A percentile compares a stretch with the other conserved stretches of the same genome.
Evolutionary conservation across 352 stramenopile species (phyloP).

Genomic region (Phytopythium cucurbitacearum): DNA sequence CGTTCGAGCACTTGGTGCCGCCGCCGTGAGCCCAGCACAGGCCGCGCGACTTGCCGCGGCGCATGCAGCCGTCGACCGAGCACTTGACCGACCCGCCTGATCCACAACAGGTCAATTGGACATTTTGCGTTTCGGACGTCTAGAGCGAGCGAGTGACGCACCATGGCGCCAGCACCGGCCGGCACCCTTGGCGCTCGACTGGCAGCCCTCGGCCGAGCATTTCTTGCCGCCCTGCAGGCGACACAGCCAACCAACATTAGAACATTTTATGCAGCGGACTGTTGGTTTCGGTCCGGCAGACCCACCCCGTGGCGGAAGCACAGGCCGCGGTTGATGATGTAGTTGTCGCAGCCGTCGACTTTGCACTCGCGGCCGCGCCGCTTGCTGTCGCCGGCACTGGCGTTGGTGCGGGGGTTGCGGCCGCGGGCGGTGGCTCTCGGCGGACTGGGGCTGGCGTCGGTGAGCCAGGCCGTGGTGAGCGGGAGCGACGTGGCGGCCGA

Average conservation of each 20-base stretch:
- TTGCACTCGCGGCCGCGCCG: conserved; percentile 25
- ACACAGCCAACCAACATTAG: background rate
- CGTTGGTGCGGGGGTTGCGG: no score
- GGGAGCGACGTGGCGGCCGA: no score
- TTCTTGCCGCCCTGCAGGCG: conserved; percentile 26
- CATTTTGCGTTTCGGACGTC: no score
- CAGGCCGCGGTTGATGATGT: conserved; percentile 43
- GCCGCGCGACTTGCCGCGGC: conserved; percentile 30
- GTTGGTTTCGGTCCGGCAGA: background rate
- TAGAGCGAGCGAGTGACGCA: background rate
- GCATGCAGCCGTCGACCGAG: conserved; percentile 20
- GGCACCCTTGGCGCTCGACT: conserved; percentile 21
- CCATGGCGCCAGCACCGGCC: conserved; percentile 23
- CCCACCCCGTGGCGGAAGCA: conserved; percentile 43
- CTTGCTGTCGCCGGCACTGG: conserved; percentile 16
- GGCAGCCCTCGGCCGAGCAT: conserved; percentile 23
- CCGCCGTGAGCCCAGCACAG: conserved; percentile 33
- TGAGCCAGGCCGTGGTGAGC: no score
- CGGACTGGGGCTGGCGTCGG: no score
- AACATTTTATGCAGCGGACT: background rate
- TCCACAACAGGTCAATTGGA: no score
- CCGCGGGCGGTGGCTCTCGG: no score
- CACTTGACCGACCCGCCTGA: conserved; percentile 22
- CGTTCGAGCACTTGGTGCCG: conserved; percentile 26
- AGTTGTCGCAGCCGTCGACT: conserved; percentile 30